A percentile compares a stretch with the other conserved stretches of the same genome.
Conservation (phyloP, 202 grass and related monocot genomes). For the Musa balbisiana region DNA sequence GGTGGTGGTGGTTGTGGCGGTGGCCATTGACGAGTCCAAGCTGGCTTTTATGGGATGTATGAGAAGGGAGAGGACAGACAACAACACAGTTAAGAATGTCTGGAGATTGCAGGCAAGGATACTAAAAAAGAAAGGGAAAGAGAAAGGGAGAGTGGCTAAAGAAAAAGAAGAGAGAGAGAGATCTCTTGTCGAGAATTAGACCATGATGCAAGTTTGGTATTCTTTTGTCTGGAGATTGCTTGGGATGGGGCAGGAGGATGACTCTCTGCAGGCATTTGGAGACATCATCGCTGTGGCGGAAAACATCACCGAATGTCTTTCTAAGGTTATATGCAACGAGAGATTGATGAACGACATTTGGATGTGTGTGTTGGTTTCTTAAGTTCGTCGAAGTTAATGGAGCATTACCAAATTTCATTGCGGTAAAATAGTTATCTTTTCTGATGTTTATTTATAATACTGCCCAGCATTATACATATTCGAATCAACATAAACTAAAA, state of each 20-base stretch:
- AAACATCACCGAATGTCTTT: too few relatives aligned
- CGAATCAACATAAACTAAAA: too few relatives aligned
- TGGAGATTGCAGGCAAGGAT: slow-evolving; percentile 49
- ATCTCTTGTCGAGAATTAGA: background rate
- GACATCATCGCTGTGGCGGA: background rate
- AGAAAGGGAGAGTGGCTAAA: slow-evolving; percentile 49
- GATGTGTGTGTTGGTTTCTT: too few relatives aligned
- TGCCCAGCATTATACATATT: too few relatives aligned
- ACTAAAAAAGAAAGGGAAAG: slow-evolving; percentile 55
- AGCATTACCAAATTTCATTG: too few relatives aligned
- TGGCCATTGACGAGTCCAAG: slow-evolving; percentile 71
- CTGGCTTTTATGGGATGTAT: slow-evolving; percentile 51
- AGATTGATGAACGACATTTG: too few relatives aligned
- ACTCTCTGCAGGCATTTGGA: background rate
- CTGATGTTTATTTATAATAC: too few relatives aligned
- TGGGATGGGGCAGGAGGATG: background rate
- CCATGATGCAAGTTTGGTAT: slow-evolving; percentile 19
- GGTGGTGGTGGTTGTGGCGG: slow-evolving; percentile 26
- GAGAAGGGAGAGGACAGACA: slow-evolving; percentile 23
- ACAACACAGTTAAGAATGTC: slow-evolving; percentile 83
- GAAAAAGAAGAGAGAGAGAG: slow-evolving; percentile 12
- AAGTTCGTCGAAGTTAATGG: too few relatives aligned
- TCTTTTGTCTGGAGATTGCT: slow-evolving; percentile 7
- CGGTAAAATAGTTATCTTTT: too few relatives aligned
- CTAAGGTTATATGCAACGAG: too few relatives aligned